Base-by-base conservation (phyloP, 2,329 filamentous ascomycete species). In the Aspergillus tubingensis region DNA sequence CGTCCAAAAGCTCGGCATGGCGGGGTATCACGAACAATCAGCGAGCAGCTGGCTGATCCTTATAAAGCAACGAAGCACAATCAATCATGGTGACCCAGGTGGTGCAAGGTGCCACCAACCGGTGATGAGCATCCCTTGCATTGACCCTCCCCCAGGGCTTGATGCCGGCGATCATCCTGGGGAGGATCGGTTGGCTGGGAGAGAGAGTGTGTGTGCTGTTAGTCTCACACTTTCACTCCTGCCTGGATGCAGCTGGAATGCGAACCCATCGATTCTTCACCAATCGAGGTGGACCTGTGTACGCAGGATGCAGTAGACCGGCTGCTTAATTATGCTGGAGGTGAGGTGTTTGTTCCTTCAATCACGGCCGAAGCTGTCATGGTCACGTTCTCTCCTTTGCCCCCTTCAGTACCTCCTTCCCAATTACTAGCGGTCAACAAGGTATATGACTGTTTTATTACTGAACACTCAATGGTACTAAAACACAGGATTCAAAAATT, bases 1-100 rank as follows among this genome's bases (percentile, higher is more conserved):
- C 25, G 47, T 50, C 23, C 53, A 61, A 58, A 58, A 44, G 54
- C 59, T 61, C 59, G 59, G 59, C 59, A 61, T 58, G 50, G 59
- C 59, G 59, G 55, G 59, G 58, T 54, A 60, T 57, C 48, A 58
- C 27, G 32, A 58, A 56, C 38, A 57, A 36, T 36, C 47, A 43
- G 25, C 15, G 47, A 50, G 25, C 32, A 39, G 32, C 21, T 38
- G 47, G 54, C 47, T 41, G 53, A 55, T 50, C 44, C 32, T 27
- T 57, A 49, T 50, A 57, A 10, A 36, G 10, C 32, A 36, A 36
- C 11, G 27, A 30, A 30, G 47, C 21, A 19, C 38, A n/a, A n/a
- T 39, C 36, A 43, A 13, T 36, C 11, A 36, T 11, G 32, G 32
- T 36, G 32, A 36, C 52, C 52, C 36, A 13, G 38, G 39, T 53